Evolutionary conservation across 192 early-diverging fungal genomes (phyloP), one percentile per base, ranked within the genome.

Genomic region (Coemansia sp.): DNA sequence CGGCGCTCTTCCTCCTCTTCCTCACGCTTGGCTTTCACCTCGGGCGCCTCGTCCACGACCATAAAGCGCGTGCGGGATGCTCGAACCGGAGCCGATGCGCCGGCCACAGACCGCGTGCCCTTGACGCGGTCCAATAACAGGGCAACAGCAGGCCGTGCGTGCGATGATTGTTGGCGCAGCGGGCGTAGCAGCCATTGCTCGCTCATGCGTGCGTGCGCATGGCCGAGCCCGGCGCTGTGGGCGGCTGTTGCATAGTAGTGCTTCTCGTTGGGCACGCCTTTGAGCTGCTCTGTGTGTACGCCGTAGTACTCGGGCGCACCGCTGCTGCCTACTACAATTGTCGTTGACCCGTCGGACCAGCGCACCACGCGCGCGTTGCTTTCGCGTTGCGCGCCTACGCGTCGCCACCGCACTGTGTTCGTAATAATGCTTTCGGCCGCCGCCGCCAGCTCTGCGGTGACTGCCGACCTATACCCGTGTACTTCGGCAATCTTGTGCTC

Each of bases 331-430:
- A 81, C 55, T 9, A 71, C 69, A 2, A 81, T 56, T 0, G 78
- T 72, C 10, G 63, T 75, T 5, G 78, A 81, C 4, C 78, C 78
- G 47, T 81, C 78, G 43, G 78, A 81, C 78, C 78, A 81, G 54
- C 78, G 78, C 57, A 81, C 78, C 16, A 81, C 65, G 0, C 78
- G 78, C 26, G 78, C 73, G 41, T 81, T 81, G 52, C 72, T 81
- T 61, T 75, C 69, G 26, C 69, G 72, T 38, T 35, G 45, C 8
- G 65, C 72, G 25, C 38, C 52, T 12, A 49, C 35, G 37, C 39
- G 69, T 10, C 78, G 38, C 78, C 78, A 81, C 62, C 78, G 72
- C 29, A 81, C 48, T 1, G 78, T 81, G 58, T 81, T 81, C 23
- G 69, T 37, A 21, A 81, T 62, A 5, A 81, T 69, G 17, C 69